Evolutionary conservation across 495 filamentous ascomycete genomes (phyloP).

Genomic region (Talaromyces ruber): DNA sequence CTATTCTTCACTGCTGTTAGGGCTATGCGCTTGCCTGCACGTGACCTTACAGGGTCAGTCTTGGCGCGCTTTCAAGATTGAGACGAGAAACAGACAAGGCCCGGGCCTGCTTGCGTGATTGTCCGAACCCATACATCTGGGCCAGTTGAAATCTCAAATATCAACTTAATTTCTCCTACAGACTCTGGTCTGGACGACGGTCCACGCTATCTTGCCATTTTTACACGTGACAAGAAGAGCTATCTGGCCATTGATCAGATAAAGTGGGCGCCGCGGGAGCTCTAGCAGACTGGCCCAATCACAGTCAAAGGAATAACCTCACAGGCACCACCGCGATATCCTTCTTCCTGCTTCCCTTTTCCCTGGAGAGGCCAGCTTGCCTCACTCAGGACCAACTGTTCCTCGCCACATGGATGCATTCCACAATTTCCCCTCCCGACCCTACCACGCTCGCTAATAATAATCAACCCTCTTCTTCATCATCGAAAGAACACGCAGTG

Average conservation of each 20-base stretch:
- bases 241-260: neutral
- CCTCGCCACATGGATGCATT: constrained; percentile 4
- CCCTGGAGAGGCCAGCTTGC: constrained; percentile 3
- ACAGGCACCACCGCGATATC: constrained; percentile 1
- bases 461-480: neutral
- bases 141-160: neutral
- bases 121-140: neutral
- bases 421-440: neutral
- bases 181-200: neutral
- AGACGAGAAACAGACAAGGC: neutral
- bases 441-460: neutral
- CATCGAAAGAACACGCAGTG: neutral
- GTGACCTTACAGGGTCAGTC: neutral
- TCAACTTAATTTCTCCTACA: neutral
- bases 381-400: neutral
- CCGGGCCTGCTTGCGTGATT: neutral
- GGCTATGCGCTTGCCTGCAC: neutral
- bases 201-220: neutral
- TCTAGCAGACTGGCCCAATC: neutral
- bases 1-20: neutral
- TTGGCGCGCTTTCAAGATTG: neutral
- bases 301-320: neutral
- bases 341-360: neutral
- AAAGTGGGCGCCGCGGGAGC: neutral
- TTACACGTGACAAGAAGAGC: neutral